A percentile compares a stretch with the other conserved stretches of the same genome.
Evolutionary conservation across 345 rosid genomes (phyloP).

Genomic region (Raphanus sativus): DNA sequence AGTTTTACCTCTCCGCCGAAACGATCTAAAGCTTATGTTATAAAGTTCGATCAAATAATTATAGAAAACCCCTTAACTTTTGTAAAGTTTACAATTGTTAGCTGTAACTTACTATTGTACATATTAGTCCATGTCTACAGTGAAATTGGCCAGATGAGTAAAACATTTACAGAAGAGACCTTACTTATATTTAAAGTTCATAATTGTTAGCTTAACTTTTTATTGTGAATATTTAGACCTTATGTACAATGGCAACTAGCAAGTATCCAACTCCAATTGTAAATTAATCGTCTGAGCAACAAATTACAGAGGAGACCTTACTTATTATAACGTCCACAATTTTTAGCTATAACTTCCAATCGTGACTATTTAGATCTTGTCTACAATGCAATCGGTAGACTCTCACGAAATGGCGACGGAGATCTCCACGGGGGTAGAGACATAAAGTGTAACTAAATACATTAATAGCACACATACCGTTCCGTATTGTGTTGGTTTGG

Average conservation of each 20-base stretch:
- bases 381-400: not conserved
- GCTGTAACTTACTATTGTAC: not conserved
- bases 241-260: too few species aligned
- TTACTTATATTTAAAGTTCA: not conserved
- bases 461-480: not conserved
- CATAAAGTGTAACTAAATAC: too few species aligned
- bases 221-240: too few species aligned
- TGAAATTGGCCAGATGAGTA: not conserved
- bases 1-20: not conserved
- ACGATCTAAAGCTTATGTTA: not conserved
- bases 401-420: too few species aligned
- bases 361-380: not conserved
- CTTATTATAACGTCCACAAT: not conserved
- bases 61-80: not conserved
- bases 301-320: not conserved
- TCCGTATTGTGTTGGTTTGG: slow-evolving; percentile 4
- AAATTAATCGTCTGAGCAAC: not conserved
- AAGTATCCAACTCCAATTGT: too few species aligned
- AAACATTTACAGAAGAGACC: not conserved
- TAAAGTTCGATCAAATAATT: not conserved
- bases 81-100: not conserved
- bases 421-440: too few species aligned
- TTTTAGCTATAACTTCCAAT: not conserved
- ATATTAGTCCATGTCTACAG: not conserved
- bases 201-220: not conserved